These are phyloP conservation scores for Phoma herbarum DNA, from an alignment of 2,329 filamentous ascomycete species.

Conservation along the genomic window DNA sequence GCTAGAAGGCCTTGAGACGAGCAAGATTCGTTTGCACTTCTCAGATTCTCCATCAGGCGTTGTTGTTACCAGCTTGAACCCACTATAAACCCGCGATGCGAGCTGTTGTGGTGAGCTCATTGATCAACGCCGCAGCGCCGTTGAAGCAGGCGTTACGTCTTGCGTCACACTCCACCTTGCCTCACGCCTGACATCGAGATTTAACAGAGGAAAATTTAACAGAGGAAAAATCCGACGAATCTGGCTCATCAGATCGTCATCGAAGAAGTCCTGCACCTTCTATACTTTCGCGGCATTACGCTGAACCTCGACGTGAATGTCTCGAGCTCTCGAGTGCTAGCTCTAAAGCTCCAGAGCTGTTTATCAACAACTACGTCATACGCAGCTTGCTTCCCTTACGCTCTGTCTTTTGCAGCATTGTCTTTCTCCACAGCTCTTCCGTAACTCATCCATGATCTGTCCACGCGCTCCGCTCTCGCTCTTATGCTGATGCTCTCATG, in stretches of 20 bases:
- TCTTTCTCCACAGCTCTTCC: not conserved
- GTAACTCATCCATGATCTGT: not conserved
- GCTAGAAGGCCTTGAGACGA: not conserved
- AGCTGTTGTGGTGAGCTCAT: slow-evolving; percentile 10
- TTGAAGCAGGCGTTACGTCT: slow-evolving; percentile 11
- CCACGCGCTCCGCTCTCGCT: not conserved
- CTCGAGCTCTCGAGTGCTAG: not conserved
- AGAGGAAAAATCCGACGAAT: not conserved
- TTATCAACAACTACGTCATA: slow-evolving; percentile 27
- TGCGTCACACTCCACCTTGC: slow-evolving; percentile 17
- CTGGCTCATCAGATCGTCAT: not conserved
- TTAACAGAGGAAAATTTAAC: not conserved
- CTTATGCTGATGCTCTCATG: not conserved
- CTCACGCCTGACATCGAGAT: slow-evolving; percentile 10
- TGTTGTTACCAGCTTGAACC: not conserved
- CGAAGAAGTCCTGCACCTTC: too few relatives aligned
- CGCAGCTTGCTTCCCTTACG: not conserved
- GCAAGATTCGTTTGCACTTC: not conserved
- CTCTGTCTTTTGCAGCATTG: not conserved
- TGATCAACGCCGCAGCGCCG: slow-evolving; percentile 9
- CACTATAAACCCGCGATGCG: slow-evolving; percentile 1
- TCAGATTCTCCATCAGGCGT: not conserved
- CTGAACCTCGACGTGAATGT: not conserved
- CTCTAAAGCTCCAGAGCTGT: slow-evolving; percentile 20
- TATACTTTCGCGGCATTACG: not conserved